A percentile compares a stretch with the other conserved stretches of the same genome.
Evolutionary conservation across 345 rosid species (phyloP).

Genomic region (Arabis hirsuta): DNA sequence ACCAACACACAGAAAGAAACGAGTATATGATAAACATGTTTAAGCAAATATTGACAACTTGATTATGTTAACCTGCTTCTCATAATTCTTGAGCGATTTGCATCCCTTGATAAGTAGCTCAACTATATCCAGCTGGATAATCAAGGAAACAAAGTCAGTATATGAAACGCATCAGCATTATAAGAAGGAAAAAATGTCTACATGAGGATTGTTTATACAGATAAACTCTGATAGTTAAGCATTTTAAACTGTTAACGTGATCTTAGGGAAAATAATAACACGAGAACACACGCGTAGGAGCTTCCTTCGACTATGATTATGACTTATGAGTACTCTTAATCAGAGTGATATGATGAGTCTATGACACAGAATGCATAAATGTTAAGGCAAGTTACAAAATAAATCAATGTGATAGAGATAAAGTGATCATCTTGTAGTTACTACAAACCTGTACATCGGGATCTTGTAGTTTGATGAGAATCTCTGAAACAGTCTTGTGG

Average conservation of each 20-base stretch:
- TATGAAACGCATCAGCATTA: background rate
- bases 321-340: background rate
- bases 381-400: background rate
- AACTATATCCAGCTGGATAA: constrained; percentile 59
- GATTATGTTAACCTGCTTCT: constrained; percentile 57
- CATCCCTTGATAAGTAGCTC: constrained; percentile 84
- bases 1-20: constrained; percentile 1
- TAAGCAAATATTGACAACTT: background rate
- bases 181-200: background rate
- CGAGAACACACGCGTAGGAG: background rate
- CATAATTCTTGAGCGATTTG: constrained; percentile 67
- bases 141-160: constrained; percentile 28
- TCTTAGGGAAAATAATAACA: background rate
- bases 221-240: background rate
- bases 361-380: background rate
- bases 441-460: constrained; percentile 81
- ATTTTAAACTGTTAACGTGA: background rate
- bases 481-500: constrained; percentile 73
- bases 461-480: constrained; percentile 74
- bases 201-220: background rate
- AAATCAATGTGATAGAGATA: background rate
- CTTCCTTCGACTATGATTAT: background rate
- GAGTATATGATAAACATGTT: background rate
- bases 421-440: background rate
- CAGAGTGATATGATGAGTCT: constrained; percentile 1